A percentile compares a stretch with the other conserved stretches of the same genome.
Conservation (phyloP, 2,329 filamentous ascomycete genomes). For the Fusarium praegraminearum region DNA sequence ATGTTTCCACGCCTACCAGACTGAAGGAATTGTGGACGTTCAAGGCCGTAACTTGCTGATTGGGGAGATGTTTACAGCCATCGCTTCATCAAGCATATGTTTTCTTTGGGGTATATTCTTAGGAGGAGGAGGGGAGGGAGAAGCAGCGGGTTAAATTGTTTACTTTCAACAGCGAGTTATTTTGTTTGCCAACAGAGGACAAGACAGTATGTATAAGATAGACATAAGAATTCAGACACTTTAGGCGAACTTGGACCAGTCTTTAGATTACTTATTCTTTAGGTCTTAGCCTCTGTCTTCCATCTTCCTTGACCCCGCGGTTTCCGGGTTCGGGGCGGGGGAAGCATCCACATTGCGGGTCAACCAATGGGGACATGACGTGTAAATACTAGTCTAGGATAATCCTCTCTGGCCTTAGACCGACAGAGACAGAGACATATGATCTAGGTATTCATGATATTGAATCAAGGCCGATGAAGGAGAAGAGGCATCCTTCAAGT, state of each 20-base stretch:
- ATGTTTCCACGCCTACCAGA: neutral
- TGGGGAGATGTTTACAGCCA: neutral
- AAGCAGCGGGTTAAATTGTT: too few relatives aligned
- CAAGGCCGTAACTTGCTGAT: neutral
- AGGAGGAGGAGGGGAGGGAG: neutral
- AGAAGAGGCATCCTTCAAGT: neutral
- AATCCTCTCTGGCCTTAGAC: neutral
- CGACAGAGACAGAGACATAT: neutral
- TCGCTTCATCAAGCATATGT: neutral
- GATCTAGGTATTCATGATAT: neutral
- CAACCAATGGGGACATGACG: constrained; percentile 37
- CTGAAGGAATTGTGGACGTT: neutral
- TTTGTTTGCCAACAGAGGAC: neutral
- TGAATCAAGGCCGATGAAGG: neutral
- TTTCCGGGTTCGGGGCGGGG: constrained; percentile 31
- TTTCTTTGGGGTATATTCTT: neutral
- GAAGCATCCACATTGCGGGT: constrained; percentile 11
- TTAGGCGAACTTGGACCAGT: neutral
- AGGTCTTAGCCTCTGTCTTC: too few relatives aligned
- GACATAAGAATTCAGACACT: neutral
- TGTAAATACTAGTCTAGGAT: constrained; percentile 23
- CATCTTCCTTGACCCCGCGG: constrained; percentile 35
- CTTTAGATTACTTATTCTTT: neutral
- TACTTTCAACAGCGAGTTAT: neutral
- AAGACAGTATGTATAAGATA: neutral